Evolutionary conservation across 2,329 filamentous ascomycete genomes (phyloP).

Genomic region (Pseudocercospora fijiensis): DNA sequence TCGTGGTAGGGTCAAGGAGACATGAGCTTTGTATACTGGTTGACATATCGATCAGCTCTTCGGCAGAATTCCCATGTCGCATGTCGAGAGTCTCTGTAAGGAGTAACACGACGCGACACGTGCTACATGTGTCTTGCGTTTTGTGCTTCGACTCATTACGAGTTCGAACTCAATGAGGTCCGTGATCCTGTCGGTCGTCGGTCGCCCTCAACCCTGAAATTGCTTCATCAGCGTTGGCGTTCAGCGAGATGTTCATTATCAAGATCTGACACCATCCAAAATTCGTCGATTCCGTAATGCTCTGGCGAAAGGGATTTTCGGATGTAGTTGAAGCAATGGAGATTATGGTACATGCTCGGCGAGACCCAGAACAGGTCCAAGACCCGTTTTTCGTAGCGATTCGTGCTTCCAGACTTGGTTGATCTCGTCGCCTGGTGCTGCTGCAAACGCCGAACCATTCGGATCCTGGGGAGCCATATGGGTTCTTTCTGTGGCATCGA

Average conservation of each 20-base stretch:
- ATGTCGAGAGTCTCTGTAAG: neutral
- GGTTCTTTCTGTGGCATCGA: neutral
- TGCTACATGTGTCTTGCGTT: neutral
- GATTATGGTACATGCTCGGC: neutral
- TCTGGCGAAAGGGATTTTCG: conserved; percentile 2
- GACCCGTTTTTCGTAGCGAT: neutral
- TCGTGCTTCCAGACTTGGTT: neutral
- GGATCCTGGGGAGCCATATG: neutral
- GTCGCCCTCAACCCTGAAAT: neutral
- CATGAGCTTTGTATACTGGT: neutral
- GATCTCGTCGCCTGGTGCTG: neutral
- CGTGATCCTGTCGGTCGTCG: neutral
- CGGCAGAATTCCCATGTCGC: too few species aligned
- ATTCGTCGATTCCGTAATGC: neutral
- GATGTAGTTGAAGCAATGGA: conserved; percentile 2
- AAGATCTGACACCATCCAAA: neutral
- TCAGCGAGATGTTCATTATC: neutral
- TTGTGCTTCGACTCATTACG: neutral
- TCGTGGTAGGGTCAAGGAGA: neutral
- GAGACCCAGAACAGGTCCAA: conserved; percentile 5
- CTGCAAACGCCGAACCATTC: neutral
- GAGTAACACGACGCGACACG: neutral
- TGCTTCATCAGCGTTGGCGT: neutral
- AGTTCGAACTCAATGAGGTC: neutral
- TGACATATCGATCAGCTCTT: neutral